Conservation (phyloP, 1,139 yeast genomes). For the Kazachstania sp. region DNA sequence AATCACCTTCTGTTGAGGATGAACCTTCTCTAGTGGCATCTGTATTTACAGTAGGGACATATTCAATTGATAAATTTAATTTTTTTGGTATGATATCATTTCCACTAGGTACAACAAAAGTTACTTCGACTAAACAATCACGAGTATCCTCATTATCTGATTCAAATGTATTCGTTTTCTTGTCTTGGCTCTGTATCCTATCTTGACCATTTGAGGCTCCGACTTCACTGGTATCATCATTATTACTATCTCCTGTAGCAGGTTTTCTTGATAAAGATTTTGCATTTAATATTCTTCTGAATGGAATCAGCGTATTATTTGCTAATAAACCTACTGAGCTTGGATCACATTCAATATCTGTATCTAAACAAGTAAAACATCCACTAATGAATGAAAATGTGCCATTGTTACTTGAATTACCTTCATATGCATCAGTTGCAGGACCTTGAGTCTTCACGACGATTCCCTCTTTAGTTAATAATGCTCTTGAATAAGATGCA, state of each 20-base stretch:
- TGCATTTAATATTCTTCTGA: conserved; percentile 26
- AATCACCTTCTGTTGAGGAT: background rate
- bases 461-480: conserved; percentile 7
- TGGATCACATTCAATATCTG: conserved; percentile 8
- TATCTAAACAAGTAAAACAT: conserved; percentile 1
- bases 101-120: conserved; percentile 7
- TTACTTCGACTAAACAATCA: conserved; percentile 4
- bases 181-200: background rate
- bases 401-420: background rate
- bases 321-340: conserved; percentile 16
- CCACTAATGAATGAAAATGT: background rate
- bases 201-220: background rate
- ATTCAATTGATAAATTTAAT: conserved; percentile 4
- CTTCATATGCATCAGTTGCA: background rate
- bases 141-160: background rate
- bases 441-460: conserved; percentile 6
- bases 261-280: conserved; percentile 9
- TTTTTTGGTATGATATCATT: conserved; percentile 7
- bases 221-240: too few species aligned
- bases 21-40: background rate
- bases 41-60: background rate
- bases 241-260: too few species aligned
- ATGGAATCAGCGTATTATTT: conserved; percentile 28
- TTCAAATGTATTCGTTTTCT: background rate
- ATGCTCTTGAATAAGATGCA: conserved; percentile 2